Conservation (phyloP, 805 yeast species). For the Candida adriatica region DNA sequence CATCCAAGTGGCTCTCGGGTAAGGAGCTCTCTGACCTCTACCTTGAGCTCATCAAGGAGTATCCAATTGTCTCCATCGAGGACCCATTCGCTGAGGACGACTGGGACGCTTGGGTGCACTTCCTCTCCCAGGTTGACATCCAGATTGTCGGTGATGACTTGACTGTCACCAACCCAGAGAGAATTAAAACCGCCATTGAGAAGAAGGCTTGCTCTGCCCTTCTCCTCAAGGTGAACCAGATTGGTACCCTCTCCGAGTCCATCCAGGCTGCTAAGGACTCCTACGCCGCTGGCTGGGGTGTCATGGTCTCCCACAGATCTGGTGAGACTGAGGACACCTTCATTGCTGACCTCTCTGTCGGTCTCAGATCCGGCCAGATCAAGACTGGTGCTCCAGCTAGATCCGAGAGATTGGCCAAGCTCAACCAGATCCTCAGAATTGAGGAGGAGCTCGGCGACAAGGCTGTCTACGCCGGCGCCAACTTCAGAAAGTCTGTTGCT, state of each 20-base stretch:
- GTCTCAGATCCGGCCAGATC: slow-evolving; percentile 97
- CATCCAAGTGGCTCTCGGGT: slow-evolving; percentile 87
- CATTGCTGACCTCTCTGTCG: slow-evolving; percentile 96
- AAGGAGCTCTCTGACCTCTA: slow-evolving; percentile 80
- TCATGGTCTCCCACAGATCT: slow-evolving; percentile 99
- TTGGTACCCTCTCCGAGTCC: slow-evolving; percentile 94
- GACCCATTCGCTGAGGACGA: slow-evolving; percentile 99
- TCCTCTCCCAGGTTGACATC: slow-evolving; percentile 65
- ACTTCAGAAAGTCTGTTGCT: slow-evolving; percentile 56
- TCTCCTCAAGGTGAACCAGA: slow-evolving; percentile 97
- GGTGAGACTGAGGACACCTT: slow-evolving; percentile 99
- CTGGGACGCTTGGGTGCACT: slow-evolving; percentile 97
- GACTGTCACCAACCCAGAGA: slow-evolving; percentile 95
- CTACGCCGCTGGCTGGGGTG: slow-evolving; percentile 97
- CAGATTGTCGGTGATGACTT: slow-evolving; percentile 98
- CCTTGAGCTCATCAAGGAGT: slow-evolving; percentile 70
- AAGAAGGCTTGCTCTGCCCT: slow-evolving; percentile 93
- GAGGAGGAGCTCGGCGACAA: slow-evolving; percentile 98
- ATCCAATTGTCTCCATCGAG: slow-evolving; percentile 97
- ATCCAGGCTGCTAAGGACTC: slow-evolving; percentile 96
- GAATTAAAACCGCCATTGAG: slow-evolving; percentile 94
- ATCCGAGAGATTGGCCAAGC: slow-evolving; percentile 98
- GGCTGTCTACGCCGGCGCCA: slow-evolving; percentile 91
- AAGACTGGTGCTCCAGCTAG: slow-evolving; percentile 99
- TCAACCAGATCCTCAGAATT: slow-evolving; percentile 96